Evolutionary conservation across 192 early-diverging fungal genomes (phyloP), one percentile per base, ranked within the genome.

Genomic region (Spizellomyces sp.): DNA sequence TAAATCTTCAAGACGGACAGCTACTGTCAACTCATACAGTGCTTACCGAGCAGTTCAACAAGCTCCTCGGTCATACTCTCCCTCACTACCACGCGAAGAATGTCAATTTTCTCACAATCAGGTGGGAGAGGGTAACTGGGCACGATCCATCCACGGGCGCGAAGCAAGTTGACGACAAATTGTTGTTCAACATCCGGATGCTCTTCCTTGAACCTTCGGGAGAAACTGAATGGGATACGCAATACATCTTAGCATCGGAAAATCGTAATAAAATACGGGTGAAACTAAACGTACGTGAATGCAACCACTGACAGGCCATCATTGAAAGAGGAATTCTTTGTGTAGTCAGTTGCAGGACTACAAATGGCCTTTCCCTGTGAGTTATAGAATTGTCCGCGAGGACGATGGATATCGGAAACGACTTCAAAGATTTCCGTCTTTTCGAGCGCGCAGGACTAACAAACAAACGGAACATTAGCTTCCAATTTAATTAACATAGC

Each of bases 61-160:
- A 54, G 50, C 14, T 54, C 50, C 2, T n/a, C 12, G 17, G 50
- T 19, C 50, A 54, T 54, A 54, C 50, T 54, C 17, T 54, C 50
- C 50, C 50, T 54, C 14, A 54, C 50, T 19, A 54, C 50, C 12
- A 54, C 50, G 50, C 50, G 50, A 19, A 54, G 50, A 19, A 54
- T 54, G 0, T 54, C 50, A 54, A 19, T 54, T 0, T 12, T n/a
- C 2, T 54, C 17, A 19, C 50, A 54, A 4, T 12, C 12, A 54
- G 50, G 50, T 19, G 50, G 50, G 50, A 54, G 50, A 19, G 50
- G 14, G 50, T 54, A 54, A 54, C 17, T 54, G 50, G 50, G 50
- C 2, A 54, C 17, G 17, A 54, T 54, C 14, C 17, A 54, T 54
- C 17, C 14, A n/a, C 50, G 50, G 4, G 50, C 50, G 12, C 50